Percentiles rank a stretch among this genome's conserved stretches.
Conservation (phyloP, 2,329 filamentous ascomycete genomes). For the Aspergillus phoenicis region DNA sequence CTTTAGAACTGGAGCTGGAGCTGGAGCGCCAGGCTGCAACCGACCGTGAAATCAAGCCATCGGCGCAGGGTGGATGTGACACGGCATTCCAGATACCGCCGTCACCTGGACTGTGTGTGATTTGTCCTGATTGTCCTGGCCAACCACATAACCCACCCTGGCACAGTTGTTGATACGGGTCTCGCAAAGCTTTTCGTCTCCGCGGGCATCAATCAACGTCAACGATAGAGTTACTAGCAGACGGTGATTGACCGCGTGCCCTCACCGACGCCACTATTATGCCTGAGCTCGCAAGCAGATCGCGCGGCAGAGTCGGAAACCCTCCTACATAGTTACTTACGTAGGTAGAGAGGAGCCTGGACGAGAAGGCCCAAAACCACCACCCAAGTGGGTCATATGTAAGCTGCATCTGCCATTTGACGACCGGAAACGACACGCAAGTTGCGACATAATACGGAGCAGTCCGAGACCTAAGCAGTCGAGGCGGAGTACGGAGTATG, state of each 20-base stretch:
- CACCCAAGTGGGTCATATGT: background rate
- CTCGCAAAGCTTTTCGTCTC: constrained; percentile 2
- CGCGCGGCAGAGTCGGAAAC: constrained; percentile 4
- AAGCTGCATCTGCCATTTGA: background rate
- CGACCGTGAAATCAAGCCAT: constrained; percentile 9
- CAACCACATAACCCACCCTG: background rate
- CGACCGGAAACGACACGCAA: background rate
- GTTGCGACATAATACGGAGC: background rate
- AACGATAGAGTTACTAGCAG: background rate
- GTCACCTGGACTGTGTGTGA: constrained; percentile 7
- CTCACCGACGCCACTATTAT: constrained; percentile 16
- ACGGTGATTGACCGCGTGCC: constrained; percentile 11
- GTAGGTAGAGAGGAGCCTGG: background rate
- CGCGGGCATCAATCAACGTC: background rate
- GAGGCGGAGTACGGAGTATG: background rate
- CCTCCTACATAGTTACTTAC: constrained; percentile 1
- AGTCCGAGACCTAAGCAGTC: background rate
- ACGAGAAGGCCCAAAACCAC: background rate
- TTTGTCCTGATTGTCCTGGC: background rate
- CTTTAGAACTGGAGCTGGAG: background rate
- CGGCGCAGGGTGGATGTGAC: constrained; percentile 16
- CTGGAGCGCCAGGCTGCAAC: constrained; percentile 7
- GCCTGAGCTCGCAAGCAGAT: constrained; percentile 16
- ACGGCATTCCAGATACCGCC: constrained; percentile 11
- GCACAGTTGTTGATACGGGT: background rate